These are phyloP conservation scores for Aspergillus heteromorphus DNA, from an alignment of 495 filamentous ascomycete genomes.

Conservation along the genomic window DNA sequence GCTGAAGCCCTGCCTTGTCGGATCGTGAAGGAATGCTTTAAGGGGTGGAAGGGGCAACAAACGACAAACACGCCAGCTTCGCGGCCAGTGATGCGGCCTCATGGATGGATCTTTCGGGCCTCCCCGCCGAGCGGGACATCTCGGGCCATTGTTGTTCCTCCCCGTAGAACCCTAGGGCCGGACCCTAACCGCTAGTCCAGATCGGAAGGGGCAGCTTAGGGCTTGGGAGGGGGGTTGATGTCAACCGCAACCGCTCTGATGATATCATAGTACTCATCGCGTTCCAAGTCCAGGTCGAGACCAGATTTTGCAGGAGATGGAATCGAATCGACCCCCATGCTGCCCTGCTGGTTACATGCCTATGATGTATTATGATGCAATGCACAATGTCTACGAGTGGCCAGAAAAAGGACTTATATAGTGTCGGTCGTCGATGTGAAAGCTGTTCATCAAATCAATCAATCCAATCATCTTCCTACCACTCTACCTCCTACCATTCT, in stretches of 20 bases:
- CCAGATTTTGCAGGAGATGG: background rate
- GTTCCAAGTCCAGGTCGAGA: background rate
- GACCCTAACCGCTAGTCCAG: conserved; percentile 20
- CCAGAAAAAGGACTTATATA: background rate
- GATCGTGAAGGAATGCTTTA: background rate
- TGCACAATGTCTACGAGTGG: background rate
- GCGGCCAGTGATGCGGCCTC: background rate
- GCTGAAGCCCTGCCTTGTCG: conserved; percentile 5
- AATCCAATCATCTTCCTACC: background rate
- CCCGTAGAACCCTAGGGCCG: conserved; percentile 27
- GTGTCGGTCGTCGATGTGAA: background rate
- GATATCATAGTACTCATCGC: background rate
- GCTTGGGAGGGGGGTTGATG: conserved; percentile 7
- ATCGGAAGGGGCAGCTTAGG: conserved; percentile 18
- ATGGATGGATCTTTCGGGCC: conserved; percentile 8
- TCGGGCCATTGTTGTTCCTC: conserved; percentile 24
- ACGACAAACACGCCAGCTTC: conserved; percentile 7
- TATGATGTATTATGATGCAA: conserved; percentile 41
- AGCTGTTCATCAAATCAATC: background rate
- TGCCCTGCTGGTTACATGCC: conserved; percentile 22
- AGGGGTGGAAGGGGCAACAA: background rate
- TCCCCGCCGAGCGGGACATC: conserved; percentile 25
- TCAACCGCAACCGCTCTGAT: background rate
- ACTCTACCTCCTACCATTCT: background rate
- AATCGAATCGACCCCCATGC: conserved; percentile 5